Conservation (phyloP, 73 alveolate species). For the Tetrahymena borealis region DNA sequence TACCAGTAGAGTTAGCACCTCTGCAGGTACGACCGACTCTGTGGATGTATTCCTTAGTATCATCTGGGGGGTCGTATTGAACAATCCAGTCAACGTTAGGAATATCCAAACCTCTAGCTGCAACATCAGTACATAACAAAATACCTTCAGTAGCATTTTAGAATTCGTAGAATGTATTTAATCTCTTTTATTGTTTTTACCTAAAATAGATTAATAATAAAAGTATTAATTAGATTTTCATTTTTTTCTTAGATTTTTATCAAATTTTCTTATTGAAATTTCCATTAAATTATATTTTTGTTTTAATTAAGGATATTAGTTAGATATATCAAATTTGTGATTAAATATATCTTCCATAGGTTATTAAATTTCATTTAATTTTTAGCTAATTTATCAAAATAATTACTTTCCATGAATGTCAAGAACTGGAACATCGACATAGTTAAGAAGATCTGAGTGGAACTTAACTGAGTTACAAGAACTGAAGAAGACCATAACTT, state of each 20-base stretch:
- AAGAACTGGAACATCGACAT: constrained; percentile 93
- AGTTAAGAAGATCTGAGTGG: constrained; percentile 93
- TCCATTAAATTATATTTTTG: too few relatives aligned
- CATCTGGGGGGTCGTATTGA: constrained; percentile 99
- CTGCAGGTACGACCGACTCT: constrained; percentile 99
- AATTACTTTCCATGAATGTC: constrained; percentile 32
- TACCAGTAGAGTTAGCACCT: constrained; percentile 87
- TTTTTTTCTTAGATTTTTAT: too few relatives aligned
- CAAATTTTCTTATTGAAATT: too few relatives aligned
- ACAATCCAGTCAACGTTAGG: constrained; percentile 86
- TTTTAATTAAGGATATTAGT: too few relatives aligned
- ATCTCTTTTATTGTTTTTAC: constrained; percentile 44
- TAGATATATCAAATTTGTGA: too few relatives aligned
- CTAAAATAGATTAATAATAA: too few relatives aligned
- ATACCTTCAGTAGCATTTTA: constrained; percentile 92
- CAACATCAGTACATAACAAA: constrained; percentile 98
- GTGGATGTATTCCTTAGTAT: constrained; percentile 98
- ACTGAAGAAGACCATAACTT: constrained; percentile 88
- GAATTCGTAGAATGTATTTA: constrained; percentile 94
- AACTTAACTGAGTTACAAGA: constrained; percentile 92
- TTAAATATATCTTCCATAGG: too few relatives aligned
- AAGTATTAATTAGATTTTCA: too few relatives aligned
- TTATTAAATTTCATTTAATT: too few relatives aligned
- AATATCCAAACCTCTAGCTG: constrained; percentile 95
- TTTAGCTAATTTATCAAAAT: neutral